phyloP scores from a whole-genome alignment of 805 yeast species.

The Candida railenensis region DNA sequence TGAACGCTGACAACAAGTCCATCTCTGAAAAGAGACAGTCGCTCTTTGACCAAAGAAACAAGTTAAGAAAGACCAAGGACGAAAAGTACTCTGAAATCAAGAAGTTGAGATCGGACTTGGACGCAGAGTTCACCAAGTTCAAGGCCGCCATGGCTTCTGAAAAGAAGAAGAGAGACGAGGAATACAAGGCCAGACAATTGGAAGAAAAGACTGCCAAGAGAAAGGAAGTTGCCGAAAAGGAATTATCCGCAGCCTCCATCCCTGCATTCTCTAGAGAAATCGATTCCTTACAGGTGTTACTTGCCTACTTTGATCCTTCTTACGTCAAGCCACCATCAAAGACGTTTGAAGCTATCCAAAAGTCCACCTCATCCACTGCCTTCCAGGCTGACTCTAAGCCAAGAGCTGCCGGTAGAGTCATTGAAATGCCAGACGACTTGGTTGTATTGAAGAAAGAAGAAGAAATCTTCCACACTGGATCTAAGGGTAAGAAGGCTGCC shows the following conservation, averaged over 20 bases:
- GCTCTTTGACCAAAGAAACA: slow-evolving; percentile 64
- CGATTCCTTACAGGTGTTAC: slow-evolving; percentile 67
- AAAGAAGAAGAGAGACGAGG: slow-evolving; percentile 64
- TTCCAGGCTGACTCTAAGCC: slow-evolving; percentile 15
- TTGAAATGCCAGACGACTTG: slow-evolving; percentile 64
- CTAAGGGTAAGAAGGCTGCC: slow-evolving; percentile 28
- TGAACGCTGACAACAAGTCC: slow-evolving; percentile 58
- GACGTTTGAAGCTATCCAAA: slow-evolving; percentile 24
- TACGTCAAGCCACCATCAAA: slow-evolving; percentile 57
- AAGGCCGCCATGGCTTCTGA: slow-evolving; percentile 68
- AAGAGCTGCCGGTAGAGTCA: slow-evolving; percentile 40
- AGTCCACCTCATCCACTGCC: slow-evolving; percentile 22
- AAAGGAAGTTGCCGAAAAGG: slow-evolving; percentile 60
- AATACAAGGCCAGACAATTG: slow-evolving; percentile 54
- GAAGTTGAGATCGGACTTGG: slow-evolving; percentile 70
- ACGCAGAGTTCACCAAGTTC: slow-evolving; percentile 71
- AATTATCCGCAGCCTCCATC: slow-evolving; percentile 67
- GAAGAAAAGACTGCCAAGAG: slow-evolving; percentile 53
- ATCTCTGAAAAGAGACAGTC: slow-evolving; percentile 65
- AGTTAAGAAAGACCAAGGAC: slow-evolving; percentile 65
- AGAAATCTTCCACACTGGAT: slow-evolving; percentile 54
- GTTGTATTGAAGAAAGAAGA: slow-evolving; percentile 64
- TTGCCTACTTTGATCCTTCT: slow-evolving; percentile 75
- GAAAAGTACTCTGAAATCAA: slow-evolving; percentile 65
- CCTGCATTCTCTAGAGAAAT: slow-evolving; percentile 89